Evolutionary conservation across 257 asterid species (phyloP).

Genomic region (Nyctanthes arbortristis): DNA sequence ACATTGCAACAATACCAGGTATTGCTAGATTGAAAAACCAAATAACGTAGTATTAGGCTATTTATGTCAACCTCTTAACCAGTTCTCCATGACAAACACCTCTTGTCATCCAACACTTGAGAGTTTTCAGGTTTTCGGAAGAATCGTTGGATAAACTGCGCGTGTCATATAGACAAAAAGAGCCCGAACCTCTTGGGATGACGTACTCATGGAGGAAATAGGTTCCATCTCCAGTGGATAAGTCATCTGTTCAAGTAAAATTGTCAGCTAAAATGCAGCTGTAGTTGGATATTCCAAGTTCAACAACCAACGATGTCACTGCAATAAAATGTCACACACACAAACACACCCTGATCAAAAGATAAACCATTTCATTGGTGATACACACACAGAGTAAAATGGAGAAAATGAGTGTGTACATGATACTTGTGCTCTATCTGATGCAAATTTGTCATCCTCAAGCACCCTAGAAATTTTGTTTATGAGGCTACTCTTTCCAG

Average conservation of each 20-base stretch:
- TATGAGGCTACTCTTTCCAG: constrained; percentile 89
- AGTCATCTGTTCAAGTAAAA: constrained; percentile 40
- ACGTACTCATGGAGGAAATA: constrained; percentile 58
- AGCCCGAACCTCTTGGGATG: constrained; percentile 64
- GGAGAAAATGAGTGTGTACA: constrained; percentile 32
- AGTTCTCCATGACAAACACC: constrained; percentile 73
- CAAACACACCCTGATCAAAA: neutral
- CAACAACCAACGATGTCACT: neutral
- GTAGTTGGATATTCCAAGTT: neutral
- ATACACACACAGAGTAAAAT: neutral
- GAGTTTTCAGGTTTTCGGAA: constrained; percentile 44
- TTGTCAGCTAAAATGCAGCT: neutral
- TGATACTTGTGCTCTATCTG: constrained; percentile 81
- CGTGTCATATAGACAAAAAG: constrained; percentile 68
- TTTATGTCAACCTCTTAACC: constrained; percentile 48
- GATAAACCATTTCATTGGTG: neutral
- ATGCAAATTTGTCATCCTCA: constrained; percentile 39
- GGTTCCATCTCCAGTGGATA: constrained; percentile 62
- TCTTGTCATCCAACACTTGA: constrained; percentile 59
- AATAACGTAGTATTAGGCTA: neutral
- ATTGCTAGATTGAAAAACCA: neutral
- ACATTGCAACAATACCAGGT: neutral
- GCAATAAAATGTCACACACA: neutral
- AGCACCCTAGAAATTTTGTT: constrained; percentile 64
- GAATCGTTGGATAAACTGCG: constrained; percentile 57